Conservation (phyloP, 1,284 basidiomycete genomes). For the Malassezia nana region DNA sequence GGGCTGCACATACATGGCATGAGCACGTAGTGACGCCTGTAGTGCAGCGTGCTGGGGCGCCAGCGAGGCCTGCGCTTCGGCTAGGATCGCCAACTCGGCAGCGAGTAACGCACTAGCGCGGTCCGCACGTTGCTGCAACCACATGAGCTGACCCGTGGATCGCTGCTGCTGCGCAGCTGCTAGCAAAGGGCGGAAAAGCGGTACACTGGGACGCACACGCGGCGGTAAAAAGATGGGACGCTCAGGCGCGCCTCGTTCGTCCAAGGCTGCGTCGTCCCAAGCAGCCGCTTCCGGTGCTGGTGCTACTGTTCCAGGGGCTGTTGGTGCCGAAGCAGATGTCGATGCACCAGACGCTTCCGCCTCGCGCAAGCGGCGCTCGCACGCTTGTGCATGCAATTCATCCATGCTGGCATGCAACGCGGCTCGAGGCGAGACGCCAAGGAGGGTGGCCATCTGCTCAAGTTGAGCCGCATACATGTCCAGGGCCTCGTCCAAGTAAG, state of each 20-base stretch:
- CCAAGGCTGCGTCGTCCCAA: too few species aligned
- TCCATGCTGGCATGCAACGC: slow-evolving; percentile 9
- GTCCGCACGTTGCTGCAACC: slow-evolving; percentile 2
- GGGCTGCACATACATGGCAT: slow-evolving; percentile 1
- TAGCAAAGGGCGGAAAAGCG: slow-evolving; percentile 23
- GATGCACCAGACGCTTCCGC: background rate
- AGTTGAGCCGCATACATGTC: slow-evolving; percentile 8
- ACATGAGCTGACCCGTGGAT: background rate
- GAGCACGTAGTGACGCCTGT: slow-evolving; percentile 5
- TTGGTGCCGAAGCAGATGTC: too few species aligned
- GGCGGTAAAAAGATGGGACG: slow-evolving; percentile 26
- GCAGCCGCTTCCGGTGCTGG: too few species aligned
- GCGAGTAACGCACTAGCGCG: background rate
- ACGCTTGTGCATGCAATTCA: slow-evolving; percentile 20
- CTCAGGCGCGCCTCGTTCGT: background rate
- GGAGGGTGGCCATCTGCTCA: slow-evolving; percentile 15
- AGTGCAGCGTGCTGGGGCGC: background rate
- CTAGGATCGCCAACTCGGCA: slow-evolving; percentile 4
- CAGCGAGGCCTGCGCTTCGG: background rate
- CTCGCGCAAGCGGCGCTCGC: slow-evolving; percentile 1
- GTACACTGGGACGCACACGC: slow-evolving; percentile 20
- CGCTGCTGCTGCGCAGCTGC: slow-evolving; percentile 17
- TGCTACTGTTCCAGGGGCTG: too few species aligned
- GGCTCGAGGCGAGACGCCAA: slow-evolving; percentile 17
- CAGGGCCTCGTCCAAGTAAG: slow-evolving; percentile 16